Base-by-base conservation (phyloP, 2,329 filamentous ascomycete species). In the Trichoderma endophyticum region DNA sequence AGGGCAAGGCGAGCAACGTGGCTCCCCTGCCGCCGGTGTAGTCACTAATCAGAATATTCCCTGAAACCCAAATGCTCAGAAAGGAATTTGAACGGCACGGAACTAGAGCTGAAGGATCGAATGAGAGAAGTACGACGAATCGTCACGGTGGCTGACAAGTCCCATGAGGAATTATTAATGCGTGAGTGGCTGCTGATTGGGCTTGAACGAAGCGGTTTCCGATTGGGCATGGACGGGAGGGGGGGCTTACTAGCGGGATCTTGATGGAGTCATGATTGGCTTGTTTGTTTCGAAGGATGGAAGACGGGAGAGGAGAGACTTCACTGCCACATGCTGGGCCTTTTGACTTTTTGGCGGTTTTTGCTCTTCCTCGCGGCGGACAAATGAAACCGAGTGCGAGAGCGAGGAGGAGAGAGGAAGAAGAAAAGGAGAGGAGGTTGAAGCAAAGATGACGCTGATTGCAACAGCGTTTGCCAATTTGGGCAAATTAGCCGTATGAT, bases 161-260 rank as follows among this genome's bases (percentile, higher is more conserved):
- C n/a, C 14, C 11, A n/a, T 21, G n/a, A 24, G 3, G 54, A 12
- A 69, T 69, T 69, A 69, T 61, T 69, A 70, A 62, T 70, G 39
- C 57, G 65, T 60, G 34, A 43, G 57, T 70, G 66, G 66, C 66
- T 70, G 39, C 57, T 61, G 57, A 70, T 51, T 61, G 39, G 57
- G 57, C 56, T 68, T 39, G 54, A 12, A 43, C 11, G 34, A 36
- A 60, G 24, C 39, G 21, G 6, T 34, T 32, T 34, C 56, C 54
- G 66, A 69, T 69, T 69, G 66, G 64, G 32, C 64, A 57, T 18
- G 18, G 15, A n/a, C 4, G 36, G 30, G n/a, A n/a, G n/a, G 30
- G 57, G 11, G 12, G 18, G 18, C 34, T 30, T 26, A 9, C 11
- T 43, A n/a, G 51, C n/a, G 34, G 43, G 28, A 57, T 67, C 64